These are phyloP conservation scores for Xylaria sp. DNA, from an alignment of 2,329 filamentous ascomycete genomes.

Conservation along the genomic window DNA sequence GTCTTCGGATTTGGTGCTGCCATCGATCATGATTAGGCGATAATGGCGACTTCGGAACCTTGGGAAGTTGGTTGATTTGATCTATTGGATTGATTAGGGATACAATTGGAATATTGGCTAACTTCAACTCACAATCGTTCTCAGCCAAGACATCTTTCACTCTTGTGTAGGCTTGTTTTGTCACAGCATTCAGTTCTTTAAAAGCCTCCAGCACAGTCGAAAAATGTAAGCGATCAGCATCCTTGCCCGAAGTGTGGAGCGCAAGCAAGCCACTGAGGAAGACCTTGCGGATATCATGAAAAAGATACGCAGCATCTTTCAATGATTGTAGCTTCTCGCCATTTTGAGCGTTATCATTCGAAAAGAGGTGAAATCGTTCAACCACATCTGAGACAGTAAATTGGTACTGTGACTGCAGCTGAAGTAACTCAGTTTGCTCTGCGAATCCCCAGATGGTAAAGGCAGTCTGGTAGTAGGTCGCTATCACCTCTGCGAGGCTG, in stretches of 20 bases:
- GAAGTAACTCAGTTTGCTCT: constrained; percentile 84
- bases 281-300: constrained; percentile 84
- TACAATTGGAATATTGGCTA: neutral
- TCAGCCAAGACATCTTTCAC: constrained; percentile 78
- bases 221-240: constrained; percentile 82
- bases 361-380: constrained; percentile 73
- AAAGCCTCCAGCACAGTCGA: constrained; percentile 81
- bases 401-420: constrained; percentile 91
- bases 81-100: constrained; percentile 27
- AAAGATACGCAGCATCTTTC: constrained; percentile 82
- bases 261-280: constrained; percentile 90
- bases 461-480: constrained; percentile 77
- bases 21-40: constrained; percentile 84
- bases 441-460: constrained; percentile 76
- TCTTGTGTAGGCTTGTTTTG: constrained; percentile 70
- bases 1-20: constrained; percentile 86
- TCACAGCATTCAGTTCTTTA: constrained; percentile 69
- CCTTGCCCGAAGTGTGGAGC: constrained; percentile 82
- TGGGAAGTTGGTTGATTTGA: constrained; percentile 59
- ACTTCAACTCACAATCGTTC: constrained; percentile 74
- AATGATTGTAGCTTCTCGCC: constrained; percentile 80
- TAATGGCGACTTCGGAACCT: constrained; percentile 67
- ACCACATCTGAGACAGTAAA: constrained; percentile 78
- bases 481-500: constrained; percentile 75
- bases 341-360: constrained; percentile 77